These are phyloP conservation scores for Funneliformis mosseae DNA, from an alignment of 192 early-diverging fungal species.

Conservation along the genomic window DNA sequence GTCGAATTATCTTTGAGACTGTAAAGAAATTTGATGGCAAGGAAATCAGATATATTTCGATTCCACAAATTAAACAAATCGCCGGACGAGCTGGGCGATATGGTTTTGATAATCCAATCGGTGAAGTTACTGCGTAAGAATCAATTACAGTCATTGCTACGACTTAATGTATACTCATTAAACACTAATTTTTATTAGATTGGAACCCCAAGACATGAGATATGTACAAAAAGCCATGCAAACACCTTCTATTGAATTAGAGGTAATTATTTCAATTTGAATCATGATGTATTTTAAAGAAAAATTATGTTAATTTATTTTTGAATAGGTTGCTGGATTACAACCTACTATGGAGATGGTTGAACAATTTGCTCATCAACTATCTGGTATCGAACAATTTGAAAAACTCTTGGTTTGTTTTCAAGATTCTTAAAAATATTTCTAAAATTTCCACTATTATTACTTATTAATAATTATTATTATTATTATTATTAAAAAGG, in stretches of 20 bases:
- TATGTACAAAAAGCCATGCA: slow-evolving; percentile 29
- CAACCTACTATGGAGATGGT: slow-evolving; percentile 74
- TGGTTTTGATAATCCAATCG: slow-evolving; percentile 63
- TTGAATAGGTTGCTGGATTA: slow-evolving; percentile 63
- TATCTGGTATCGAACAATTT: slow-evolving; percentile 61
- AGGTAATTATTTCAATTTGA: slow-evolving; percentile 29
- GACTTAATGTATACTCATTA: slow-evolving; percentile 31
- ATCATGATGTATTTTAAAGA: not conserved
- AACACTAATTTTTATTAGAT: not conserved
- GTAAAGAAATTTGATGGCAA: slow-evolving; percentile 82
- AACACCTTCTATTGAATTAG: slow-evolving; percentile 1
- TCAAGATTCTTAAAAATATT: slow-evolving; percentile 16
- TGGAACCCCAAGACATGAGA: slow-evolving; percentile 33
- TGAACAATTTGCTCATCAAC: slow-evolving; percentile 72
- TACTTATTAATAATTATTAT: not conserved
- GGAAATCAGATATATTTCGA: slow-evolving; percentile 48
- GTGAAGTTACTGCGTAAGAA: slow-evolving; percentile 72
- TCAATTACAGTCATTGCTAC: slow-evolving; percentile 26
- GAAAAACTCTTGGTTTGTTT: slow-evolving; percentile 60
- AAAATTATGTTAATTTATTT: not conserved
- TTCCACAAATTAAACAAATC: slow-evolving; percentile 91
- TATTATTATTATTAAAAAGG: slow-evolving; percentile 27
- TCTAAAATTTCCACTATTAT: not conserved
- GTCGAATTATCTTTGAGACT: slow-evolving; percentile 82
- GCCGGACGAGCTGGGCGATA: slow-evolving; percentile 91